phyloP scores from a whole-genome alignment of 768 basidiomycete genomes.

The Leccinum aurantiacum region DNA sequence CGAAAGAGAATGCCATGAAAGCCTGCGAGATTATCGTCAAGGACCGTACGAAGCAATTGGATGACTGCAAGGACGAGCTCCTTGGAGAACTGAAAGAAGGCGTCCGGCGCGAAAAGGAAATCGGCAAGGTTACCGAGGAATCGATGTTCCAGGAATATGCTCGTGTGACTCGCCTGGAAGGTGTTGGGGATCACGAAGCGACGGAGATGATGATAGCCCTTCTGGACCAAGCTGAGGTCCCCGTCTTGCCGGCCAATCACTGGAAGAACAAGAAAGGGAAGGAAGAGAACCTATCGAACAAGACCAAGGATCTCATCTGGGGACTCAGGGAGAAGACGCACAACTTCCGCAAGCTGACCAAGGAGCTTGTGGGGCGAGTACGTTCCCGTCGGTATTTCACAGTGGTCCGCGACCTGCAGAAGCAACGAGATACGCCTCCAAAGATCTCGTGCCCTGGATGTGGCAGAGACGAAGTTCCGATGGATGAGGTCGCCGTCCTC shows the following conservation, averaged over 20 bases:
- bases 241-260: slow-evolving; percentile 29
- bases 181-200: slow-evolving; percentile 76
- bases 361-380: slow-evolving; percentile 87
- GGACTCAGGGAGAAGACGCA: slow-evolving; percentile 86
- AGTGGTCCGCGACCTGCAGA: slow-evolving; percentile 86
- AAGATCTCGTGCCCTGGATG: slow-evolving; percentile 65
- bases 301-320: slow-evolving; percentile 66
- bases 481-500: slow-evolving; percentile 75
- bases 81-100: slow-evolving; percentile 63
- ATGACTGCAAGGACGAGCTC: slow-evolving; percentile 76
- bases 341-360: slow-evolving; percentile 76
- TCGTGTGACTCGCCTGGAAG: slow-evolving; percentile 61
- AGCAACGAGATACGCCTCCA: slow-evolving; percentile 60
- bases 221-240: slow-evolving; percentile 59
- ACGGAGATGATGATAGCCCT: slow-evolving; percentile 58
- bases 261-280: slow-evolving; percentile 51
- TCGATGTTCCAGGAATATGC: slow-evolving; percentile 81
- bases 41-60: slow-evolving; percentile 76
- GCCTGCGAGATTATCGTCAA: slow-evolving; percentile 90
- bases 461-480: slow-evolving; percentile 50
- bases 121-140: slow-evolving; percentile 62
- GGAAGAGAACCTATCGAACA: slow-evolving; percentile 56
- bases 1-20: slow-evolving; percentile 75
- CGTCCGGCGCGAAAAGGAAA: slow-evolving; percentile 64
- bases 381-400: slow-evolving; percentile 92